Evolutionary conservation across 2,329 filamentous ascomycete species (phyloP).

Genomic region (Neofusicoccum cordaticola): DNA sequence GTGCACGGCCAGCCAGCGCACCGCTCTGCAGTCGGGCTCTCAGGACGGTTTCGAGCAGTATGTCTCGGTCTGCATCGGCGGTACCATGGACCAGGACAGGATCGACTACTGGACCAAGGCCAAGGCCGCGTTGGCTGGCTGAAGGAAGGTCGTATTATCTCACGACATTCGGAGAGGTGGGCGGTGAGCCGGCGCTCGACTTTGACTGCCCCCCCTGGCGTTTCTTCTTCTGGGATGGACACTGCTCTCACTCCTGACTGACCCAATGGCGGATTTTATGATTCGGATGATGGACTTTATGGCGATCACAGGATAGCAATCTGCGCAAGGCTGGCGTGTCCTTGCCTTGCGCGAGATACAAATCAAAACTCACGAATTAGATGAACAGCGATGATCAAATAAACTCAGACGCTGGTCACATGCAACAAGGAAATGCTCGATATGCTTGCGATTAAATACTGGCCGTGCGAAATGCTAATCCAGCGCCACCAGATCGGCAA

Average conservation of each 20-base stretch:
- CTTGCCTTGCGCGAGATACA: background rate
- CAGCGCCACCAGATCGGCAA: background rate
- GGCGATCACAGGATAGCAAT: background rate
- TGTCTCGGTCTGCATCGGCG: constrained; percentile 34
- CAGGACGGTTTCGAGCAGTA: constrained; percentile 53
- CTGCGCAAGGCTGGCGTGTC: background rate
- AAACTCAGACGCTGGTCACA: background rate
- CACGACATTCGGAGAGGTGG: background rate
- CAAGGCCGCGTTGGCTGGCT: constrained; percentile 10
- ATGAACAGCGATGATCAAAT: background rate
- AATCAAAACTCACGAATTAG: background rate
- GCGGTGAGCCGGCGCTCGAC: background rate
- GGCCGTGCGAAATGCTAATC: background rate
- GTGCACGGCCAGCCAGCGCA: constrained; percentile 47
- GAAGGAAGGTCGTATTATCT: background rate
- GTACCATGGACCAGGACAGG: constrained; percentile 8
- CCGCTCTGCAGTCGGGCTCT: constrained; percentile 46
- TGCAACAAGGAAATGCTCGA: background rate
- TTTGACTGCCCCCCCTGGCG: background rate
- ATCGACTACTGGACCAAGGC: constrained; percentile 14
- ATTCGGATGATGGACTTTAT: background rate
- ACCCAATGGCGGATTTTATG: background rate
- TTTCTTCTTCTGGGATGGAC: background rate
- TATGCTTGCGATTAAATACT: background rate
- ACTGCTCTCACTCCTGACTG: background rate